Evolutionary conservation across 345 rosid species (phyloP).

Genomic region (Mallotus nudiflorus): DNA sequence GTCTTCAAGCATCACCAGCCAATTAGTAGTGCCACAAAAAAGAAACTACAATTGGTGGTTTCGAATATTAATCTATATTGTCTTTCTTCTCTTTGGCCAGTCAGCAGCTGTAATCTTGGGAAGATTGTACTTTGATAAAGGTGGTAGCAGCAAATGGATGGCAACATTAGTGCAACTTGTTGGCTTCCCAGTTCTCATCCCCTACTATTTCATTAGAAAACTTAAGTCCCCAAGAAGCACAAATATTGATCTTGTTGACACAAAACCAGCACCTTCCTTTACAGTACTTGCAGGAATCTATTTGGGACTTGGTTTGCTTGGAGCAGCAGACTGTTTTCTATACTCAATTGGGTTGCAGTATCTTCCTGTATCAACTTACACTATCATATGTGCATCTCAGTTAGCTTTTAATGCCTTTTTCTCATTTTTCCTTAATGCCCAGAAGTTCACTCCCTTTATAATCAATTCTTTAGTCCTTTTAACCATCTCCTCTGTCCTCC

Average conservation of each 20-base stretch:
- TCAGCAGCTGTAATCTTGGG: conserved; percentile 18
- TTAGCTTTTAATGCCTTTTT: conserved; percentile 43
- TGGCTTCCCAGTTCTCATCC: conserved; percentile 41
- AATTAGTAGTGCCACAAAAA: neutral
- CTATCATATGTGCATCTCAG: conserved; percentile 48
- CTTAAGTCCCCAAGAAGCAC: conserved; percentile 31
- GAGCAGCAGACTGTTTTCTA: conserved; percentile 18
- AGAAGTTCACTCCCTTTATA: conserved; percentile 40
- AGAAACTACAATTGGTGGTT: conserved; percentile 14
- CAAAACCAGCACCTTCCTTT: neutral
- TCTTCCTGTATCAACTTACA: conserved; percentile 43
- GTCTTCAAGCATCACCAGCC: neutral
- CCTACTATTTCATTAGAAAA: conserved; percentile 10
- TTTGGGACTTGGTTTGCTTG: conserved; percentile 25
- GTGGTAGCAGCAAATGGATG: conserved; percentile 45
- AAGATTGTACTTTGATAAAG: conserved; percentile 25
- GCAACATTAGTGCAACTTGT: conserved; percentile 35
- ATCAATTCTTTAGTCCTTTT: conserved; percentile 40
- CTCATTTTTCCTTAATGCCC: conserved; percentile 38
- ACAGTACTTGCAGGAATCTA: conserved; percentile 13
- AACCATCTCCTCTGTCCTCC: conserved; percentile 39
- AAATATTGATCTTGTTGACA: neutral
- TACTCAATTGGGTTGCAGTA: conserved; percentile 27
- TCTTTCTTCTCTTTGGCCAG: conserved; percentile 22
- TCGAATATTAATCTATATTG: neutral